These are phyloP conservation scores for Petasospora fabianii DNA, from an alignment of 1,139 yeast genomes.

Conservation along the genomic window DNA sequence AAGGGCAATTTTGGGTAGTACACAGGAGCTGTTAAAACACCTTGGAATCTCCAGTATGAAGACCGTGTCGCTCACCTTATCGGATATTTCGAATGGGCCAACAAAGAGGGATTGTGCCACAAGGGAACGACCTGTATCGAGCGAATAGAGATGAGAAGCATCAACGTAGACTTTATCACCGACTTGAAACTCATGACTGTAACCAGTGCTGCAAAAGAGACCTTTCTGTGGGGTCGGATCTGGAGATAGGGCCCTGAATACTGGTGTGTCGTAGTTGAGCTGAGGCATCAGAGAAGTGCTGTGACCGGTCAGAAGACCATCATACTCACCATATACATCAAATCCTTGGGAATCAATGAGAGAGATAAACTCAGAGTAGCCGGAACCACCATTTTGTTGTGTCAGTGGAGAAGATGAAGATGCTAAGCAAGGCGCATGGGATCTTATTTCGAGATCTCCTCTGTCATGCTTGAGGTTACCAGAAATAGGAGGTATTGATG, in stretches of 20 bases:
- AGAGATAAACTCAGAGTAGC: too few relatives aligned
- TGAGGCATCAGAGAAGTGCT: not conserved
- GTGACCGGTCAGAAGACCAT: not conserved
- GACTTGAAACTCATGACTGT: not conserved
- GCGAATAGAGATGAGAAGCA: slow-evolving; percentile 4
- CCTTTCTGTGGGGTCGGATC: not conserved
- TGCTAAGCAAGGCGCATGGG: too few relatives aligned
- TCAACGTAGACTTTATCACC: slow-evolving; percentile 6
- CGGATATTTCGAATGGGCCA: slow-evolving; percentile 7
- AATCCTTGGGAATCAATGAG: too few relatives aligned
- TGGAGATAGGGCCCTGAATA: not conserved
- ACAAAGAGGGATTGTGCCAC: not conserved
- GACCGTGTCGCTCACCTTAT: slow-evolving; percentile 1
- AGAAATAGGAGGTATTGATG: not conserved
- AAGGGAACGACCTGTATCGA: not conserved
- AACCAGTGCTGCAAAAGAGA: not conserved
- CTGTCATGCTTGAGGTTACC: not conserved
- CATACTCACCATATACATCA: too few relatives aligned
- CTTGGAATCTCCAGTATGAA: slow-evolving; percentile 8
- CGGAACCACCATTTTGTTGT: too few relatives aligned
- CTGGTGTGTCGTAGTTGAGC: too few relatives aligned
- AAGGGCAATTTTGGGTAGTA: slow-evolving; percentile 4
- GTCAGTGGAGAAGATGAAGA: too few relatives aligned
- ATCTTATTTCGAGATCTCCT: too few relatives aligned
- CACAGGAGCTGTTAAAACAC: slow-evolving; percentile 5